A percentile compares a stretch with the other conserved stretches of the same genome.
Conservation (phyloP, 805 yeast genomes). For the Candida jianshihensis region DNA sequence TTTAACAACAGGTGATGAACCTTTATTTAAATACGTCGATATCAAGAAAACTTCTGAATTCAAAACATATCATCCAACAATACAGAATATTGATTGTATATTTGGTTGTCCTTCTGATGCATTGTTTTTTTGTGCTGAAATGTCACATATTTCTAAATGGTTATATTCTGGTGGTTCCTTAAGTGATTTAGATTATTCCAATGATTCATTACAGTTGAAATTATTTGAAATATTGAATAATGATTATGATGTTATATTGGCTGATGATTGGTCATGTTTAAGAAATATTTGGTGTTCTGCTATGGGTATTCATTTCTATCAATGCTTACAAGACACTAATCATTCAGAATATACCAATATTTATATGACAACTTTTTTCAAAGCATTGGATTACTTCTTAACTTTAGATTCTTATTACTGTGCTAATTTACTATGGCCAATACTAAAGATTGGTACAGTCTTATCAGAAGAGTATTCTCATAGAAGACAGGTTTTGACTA, state of each 20-base stretch:
- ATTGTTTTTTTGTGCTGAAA: slow-evolving; percentile 8
- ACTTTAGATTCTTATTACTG: slow-evolving; percentile 1
- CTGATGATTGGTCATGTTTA: slow-evolving; percentile 1
- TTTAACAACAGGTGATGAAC: slow-evolving; percentile 9
- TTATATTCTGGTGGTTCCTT: slow-evolving; percentile 1
- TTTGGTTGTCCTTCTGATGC: slow-evolving; percentile 10
- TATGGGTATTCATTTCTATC: not conserved
- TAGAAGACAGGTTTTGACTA: slow-evolving; percentile 1
- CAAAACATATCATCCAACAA: slow-evolving; percentile 7
- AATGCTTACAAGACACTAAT: slow-evolving; percentile 1
- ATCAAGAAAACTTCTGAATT: not conserved
- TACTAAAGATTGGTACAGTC: slow-evolving; percentile 1
- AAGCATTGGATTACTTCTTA: slow-evolving; percentile 2
- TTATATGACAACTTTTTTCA: slow-evolving; percentile 2
- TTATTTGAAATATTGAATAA: slow-evolving; percentile 2
- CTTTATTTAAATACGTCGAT: slow-evolving; percentile 5
- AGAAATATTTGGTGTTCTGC: not conserved
- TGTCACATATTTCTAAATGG: slow-evolving; percentile 1
- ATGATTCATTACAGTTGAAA: not conserved
- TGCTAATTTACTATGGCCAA: not conserved
- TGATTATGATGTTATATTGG: not conserved
- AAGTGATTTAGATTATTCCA: slow-evolving; percentile 1
- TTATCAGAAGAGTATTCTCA: not conserved
- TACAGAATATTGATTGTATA: slow-evolving; percentile 8
- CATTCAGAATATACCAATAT: slow-evolving; percentile 2